Evolutionary conservation across 2,329 filamentous ascomycete genomes (phyloP).

Genomic region (Cladorrhinum sp.): DNA sequence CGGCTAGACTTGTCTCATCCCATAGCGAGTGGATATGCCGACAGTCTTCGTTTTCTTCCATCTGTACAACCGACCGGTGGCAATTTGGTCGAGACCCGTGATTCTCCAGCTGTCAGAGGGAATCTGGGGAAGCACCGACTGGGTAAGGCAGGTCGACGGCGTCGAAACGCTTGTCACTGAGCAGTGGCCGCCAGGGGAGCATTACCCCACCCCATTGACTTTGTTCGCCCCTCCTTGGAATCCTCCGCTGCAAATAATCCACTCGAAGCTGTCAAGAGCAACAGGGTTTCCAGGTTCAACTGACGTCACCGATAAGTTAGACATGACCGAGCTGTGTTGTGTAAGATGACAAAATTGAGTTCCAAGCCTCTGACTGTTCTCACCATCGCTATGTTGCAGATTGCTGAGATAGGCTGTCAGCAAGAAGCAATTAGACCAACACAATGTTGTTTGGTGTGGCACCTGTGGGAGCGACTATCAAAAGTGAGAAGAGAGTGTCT

Average conservation of each 20-base stretch:
- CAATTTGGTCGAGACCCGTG: too few species aligned
- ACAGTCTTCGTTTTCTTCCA: neutral
- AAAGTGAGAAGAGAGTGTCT: neutral
- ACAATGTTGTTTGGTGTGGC: too few species aligned
- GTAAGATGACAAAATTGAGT: neutral
- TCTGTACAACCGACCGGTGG: neutral
- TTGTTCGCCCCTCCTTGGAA: neutral
- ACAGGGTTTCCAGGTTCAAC: neutral
- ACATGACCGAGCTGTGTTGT: neutral
- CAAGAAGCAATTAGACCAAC: too few species aligned
- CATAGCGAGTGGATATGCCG: neutral
- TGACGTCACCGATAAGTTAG: constrained; percentile 10
- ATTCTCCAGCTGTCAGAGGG: too few species aligned
- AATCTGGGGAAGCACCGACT: neutral
- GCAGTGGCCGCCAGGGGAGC: neutral
- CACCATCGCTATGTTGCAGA: neutral
- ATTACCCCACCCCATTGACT: constrained; percentile 2
- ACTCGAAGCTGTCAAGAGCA: neutral
- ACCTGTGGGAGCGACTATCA: neutral
- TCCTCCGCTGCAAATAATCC: neutral
- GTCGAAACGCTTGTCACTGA: neutral
- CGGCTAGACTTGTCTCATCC: neutral
- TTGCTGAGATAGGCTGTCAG: too few species aligned
- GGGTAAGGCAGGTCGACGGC: neutral
- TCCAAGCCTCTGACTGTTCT: neutral